A percentile compares a stretch with the other conserved stretches of the same genome.
phyloP scores from a whole-genome alignment of 2,329 filamentous ascomycete genomes.

The Hirsutella thompsonii region DNA sequence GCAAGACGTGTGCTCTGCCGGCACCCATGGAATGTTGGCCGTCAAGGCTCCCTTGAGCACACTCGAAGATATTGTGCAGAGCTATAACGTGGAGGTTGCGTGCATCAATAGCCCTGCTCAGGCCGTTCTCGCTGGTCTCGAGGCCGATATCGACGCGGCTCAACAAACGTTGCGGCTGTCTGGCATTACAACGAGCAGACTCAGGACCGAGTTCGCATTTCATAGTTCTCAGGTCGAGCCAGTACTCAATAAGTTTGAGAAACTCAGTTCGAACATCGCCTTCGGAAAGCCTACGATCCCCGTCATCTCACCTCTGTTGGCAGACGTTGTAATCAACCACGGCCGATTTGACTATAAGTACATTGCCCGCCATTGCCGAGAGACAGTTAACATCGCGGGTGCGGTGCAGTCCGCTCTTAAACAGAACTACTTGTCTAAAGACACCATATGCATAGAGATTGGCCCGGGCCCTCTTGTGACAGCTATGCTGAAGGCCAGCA shows the following conservation, averaged over 20 bases:
- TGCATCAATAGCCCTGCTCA: constrained; percentile 54
- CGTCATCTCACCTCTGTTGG: constrained; percentile 29
- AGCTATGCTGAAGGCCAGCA: too few relatives aligned
- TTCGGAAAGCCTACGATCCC: constrained; percentile 2
- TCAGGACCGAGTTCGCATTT: constrained; percentile 23
- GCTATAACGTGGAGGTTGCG: constrained; percentile 17
- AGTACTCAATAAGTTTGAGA: constrained; percentile 34
- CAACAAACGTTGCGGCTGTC: background rate
- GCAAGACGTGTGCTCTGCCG: constrained; percentile 34
- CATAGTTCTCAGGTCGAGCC: constrained; percentile 23
- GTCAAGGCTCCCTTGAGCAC: constrained; percentile 12
- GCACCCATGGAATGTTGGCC: constrained; percentile 21
- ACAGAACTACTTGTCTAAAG: background rate
- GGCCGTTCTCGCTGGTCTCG: constrained; percentile 31
- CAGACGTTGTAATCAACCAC: constrained; percentile 7
- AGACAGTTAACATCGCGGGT: background rate
- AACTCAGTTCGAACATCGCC: constrained; percentile 1
- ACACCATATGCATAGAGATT: background rate
- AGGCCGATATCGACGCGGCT: constrained; percentile 4
- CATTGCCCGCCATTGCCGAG: background rate
- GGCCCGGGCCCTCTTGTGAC: background rate
- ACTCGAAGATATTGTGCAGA: constrained; percentile 6
- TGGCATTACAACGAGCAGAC: constrained; percentile 16
- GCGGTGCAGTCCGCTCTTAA: background rate
- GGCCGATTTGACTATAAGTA: constrained; percentile 24